Percentiles rank a stretch among this genome's conserved stretches.
These are phyloP conservation scores for Penicillium ochrochloron DNA, from an alignment of 495 filamentous ascomycete genomes.

Conservation along the genomic window DNA sequence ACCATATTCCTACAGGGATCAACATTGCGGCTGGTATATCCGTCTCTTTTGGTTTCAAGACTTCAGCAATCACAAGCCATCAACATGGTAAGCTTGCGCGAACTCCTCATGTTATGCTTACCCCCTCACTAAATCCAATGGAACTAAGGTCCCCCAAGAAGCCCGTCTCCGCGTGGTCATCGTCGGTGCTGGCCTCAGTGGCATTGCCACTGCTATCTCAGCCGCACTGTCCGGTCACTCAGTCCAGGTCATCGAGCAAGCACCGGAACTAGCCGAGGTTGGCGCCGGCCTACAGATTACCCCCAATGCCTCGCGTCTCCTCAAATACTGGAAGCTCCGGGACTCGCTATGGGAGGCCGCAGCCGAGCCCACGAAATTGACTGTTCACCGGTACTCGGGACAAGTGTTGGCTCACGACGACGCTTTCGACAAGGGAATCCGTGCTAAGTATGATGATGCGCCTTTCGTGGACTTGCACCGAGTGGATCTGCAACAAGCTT, in stretches of 20 bases:
- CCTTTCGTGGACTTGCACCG: slow-evolving; percentile 65
- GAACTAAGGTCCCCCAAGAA: slow-evolving; percentile 27
- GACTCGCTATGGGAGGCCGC: slow-evolving; percentile 50
- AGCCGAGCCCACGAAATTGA: slow-evolving; percentile 56
- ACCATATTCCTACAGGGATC: background rate
- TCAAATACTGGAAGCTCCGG: slow-evolving; percentile 58
- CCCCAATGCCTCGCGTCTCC: slow-evolving; percentile 59
- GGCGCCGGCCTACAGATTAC: slow-evolving; percentile 61
- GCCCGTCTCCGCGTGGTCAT: slow-evolving; percentile 36
- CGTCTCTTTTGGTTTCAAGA: background rate
- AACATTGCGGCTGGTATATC: background rate
- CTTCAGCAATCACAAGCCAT: background rate
- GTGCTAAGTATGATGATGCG: slow-evolving; percentile 48
- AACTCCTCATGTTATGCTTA: background rate
- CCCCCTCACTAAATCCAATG: background rate
- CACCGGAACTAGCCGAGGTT: slow-evolving; percentile 60
- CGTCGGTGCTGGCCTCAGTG: slow-evolving; percentile 58
- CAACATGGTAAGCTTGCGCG: slow-evolving; percentile 19
- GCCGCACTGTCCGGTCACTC: slow-evolving; percentile 62
- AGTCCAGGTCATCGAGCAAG: slow-evolving; percentile 65
- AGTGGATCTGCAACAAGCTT: slow-evolving; percentile 58
- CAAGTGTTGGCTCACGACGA: slow-evolving; percentile 56
- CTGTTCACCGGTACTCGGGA: slow-evolving; percentile 63
- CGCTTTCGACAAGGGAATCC: slow-evolving; percentile 47
- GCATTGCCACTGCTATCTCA: slow-evolving; percentile 67